phyloP scores from a whole-genome alignment of 208 protist species.

The Trypanosoma scelopori region DNA sequence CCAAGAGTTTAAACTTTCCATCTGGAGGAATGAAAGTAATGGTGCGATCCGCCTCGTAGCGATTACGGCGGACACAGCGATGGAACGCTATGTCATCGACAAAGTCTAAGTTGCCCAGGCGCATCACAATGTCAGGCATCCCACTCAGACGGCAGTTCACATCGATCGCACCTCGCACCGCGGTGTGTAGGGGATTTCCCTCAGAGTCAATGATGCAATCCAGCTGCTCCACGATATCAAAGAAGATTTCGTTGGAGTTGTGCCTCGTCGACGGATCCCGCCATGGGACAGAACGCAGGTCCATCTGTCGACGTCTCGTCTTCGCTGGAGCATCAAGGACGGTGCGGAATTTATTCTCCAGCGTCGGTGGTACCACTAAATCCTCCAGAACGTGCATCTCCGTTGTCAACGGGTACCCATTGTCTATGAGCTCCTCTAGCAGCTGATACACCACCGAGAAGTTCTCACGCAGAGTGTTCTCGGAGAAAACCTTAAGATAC shows the following conservation, averaged over 20 bases:
- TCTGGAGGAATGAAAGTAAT: slow-evolving; percentile 91
- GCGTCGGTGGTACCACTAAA: slow-evolving; percentile 78
- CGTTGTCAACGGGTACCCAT: slow-evolving; percentile 91
- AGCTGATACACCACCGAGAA: slow-evolving; percentile 92
- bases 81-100: slow-evolving; percentile 87
- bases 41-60: slow-evolving; percentile 68
- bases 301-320: slow-evolving; percentile 19
- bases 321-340: slow-evolving; percentile 46
- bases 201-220: slow-evolving; percentile 85
- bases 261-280: slow-evolving; percentile 70
- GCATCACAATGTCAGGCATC: slow-evolving; percentile 85
- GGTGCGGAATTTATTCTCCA: slow-evolving; percentile 81
- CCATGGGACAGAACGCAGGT: slow-evolving; percentile 62
- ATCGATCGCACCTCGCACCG: slow-evolving; percentile 73
- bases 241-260: slow-evolving; percentile 89
- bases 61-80: slow-evolving; percentile 76
- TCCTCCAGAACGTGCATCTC: slow-evolving; percentile 85
- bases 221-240: slow-evolving; percentile 89
- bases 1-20: slow-evolving; percentile 85
- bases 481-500: slow-evolving; percentile 81
- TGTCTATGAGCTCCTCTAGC: slow-evolving; percentile 91
- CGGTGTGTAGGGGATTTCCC: slow-evolving; percentile 54
- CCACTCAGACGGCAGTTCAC: slow-evolving; percentile 87
- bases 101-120: slow-evolving; percentile 59
- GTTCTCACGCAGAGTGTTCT: slow-evolving; percentile 84